Base-by-base conservation (phyloP, 1,139 yeast species). In the Yamadazyma dendronema region DNA sequence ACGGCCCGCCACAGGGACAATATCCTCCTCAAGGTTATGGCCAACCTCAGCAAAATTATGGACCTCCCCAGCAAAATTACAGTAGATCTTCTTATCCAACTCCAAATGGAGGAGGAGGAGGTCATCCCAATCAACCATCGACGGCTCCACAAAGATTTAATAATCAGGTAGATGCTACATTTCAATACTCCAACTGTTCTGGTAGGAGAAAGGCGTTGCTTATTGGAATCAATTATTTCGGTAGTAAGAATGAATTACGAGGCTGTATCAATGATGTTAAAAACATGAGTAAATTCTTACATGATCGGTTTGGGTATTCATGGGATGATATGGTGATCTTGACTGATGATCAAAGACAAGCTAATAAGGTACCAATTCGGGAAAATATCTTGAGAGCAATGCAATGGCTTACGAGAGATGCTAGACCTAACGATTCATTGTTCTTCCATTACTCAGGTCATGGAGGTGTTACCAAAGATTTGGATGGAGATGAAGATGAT, bases 391-490 rank as follows among this genome's bases (percentile, higher is more conserved):
- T 87, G 29, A 71, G 87, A 36, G 97, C 95, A 1, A 87, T 89
- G 90, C 82, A 80, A 46, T 90, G 97, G 97, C 73, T 90, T 19
- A 95, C 86, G 17, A 68, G 68, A 31, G 90, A 75, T 46, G 97
- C 96, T 1, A 69, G 71, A 44, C 88, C 96, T n/a, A 87, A 89
- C 53, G 95, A 92, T 66, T 78, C 87, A 17, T 63, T 82, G 43
- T 83, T 89, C 48, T 81, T 89, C 72, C 96, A 89, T 59, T 89
- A 84, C 59, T 85, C 96, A 1, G 96, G 97, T 7, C 97, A 90
- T 57, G 97, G 97, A 24, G 96, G 97, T 7, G 83, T 81, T 50
- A 80, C 86, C 8, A 66, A 72, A 41, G 97, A 90, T 59, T 57
- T 67, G 36, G 86, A 86, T 53, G 96, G 96, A 16, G 97, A 90